A percentile compares a stretch with the other conserved stretches of the same genome.
Evolutionary conservation across 1,284 basidiomycete species (phyloP).

Genomic region (Trichosporon inkin): DNA sequence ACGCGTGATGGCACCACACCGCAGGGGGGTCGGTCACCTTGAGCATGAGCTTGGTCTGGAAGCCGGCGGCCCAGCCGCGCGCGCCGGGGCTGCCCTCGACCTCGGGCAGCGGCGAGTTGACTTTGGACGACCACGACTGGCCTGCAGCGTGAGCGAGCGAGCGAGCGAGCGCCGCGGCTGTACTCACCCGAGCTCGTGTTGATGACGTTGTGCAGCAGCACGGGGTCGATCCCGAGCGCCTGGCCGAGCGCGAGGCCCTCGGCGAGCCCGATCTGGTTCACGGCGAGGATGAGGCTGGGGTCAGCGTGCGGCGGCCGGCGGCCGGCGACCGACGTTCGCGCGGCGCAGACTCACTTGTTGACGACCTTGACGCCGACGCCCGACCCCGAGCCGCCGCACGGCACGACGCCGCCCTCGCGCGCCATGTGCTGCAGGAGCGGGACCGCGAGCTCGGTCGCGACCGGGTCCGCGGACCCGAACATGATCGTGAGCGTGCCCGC

Average conservation of each 20-base stretch:
- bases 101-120: constrained; percentile 41
- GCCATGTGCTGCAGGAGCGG: constrained; percentile 44
- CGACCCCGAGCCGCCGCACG: constrained; percentile 41
- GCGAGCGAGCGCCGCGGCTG: too few relatives aligned
- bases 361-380: constrained; percentile 47
- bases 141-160: constrained; percentile 24
- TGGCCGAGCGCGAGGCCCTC: constrained; percentile 44
- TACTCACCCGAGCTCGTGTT: constrained; percentile 40
- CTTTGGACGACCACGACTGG: constrained; percentile 44
- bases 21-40: constrained; percentile 28
- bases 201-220: constrained; percentile 39
- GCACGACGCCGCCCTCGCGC: constrained; percentile 35
- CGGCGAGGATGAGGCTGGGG: constrained; percentile 41
- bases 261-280: constrained; percentile 48
- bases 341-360: constrained; percentile 40
- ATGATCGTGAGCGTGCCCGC: constrained; percentile 44
- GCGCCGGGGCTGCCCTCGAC: constrained; percentile 38
- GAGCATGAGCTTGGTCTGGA: constrained; percentile 45
- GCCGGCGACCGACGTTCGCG: too few relatives aligned
- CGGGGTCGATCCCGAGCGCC: constrained; percentile 38
- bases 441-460: constrained; percentile 32
- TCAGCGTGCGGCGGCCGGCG: too few relatives aligned
- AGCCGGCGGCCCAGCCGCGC: constrained; percentile 37
- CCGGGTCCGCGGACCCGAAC: constrained; percentile 36
- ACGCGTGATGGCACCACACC: background rate